Conservation (phyloP, 2,329 filamentous ascomycete genomes). For the Thelonectria discophora region DNA sequence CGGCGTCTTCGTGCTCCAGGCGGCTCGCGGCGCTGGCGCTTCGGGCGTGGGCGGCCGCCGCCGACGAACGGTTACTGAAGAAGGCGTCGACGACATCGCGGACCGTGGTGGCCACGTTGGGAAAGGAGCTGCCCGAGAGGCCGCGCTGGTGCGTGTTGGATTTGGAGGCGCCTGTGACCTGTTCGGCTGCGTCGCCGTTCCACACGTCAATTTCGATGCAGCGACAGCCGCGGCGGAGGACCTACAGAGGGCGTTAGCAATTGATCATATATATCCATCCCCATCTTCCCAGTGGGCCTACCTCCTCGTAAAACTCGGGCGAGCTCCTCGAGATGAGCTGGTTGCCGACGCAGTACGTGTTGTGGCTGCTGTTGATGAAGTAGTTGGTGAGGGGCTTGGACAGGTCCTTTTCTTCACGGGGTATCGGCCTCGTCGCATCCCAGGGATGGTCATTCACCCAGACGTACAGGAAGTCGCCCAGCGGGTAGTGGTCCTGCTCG, state of each 20-base stretch:
- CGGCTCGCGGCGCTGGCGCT: conserved; percentile 52
- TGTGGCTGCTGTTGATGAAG: conserved; percentile 94
- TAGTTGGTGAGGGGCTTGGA: conserved; percentile 83
- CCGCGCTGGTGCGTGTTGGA: conserved; percentile 57
- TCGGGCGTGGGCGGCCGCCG: conserved; percentile 47
- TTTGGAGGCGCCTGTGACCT: conserved; percentile 47
- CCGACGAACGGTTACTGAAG: too few species aligned
- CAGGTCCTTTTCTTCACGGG: conserved; percentile 60
- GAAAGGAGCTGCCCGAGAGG: conserved; percentile 57
- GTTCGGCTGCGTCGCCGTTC: conserved; percentile 70
- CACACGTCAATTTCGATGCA: conserved; percentile 97
- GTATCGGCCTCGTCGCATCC: conserved; percentile 55
- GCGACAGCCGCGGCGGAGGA: conserved; percentile 79
- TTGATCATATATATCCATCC: not conserved
- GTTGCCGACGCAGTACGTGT: conserved; percentile 89
- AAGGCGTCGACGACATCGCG: conserved; percentile 47
- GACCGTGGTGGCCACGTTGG: conserved; percentile 55
- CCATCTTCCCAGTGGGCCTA: conserved; percentile 43
- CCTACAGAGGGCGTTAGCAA: conserved; percentile 53
- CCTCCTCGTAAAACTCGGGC: conserved; percentile 79
- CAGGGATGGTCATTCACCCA: conserved; percentile 57
- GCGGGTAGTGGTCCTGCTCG: conserved; percentile 53
- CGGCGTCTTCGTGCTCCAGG: conserved; percentile 40
- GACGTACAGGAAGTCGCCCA: conserved; percentile 60
- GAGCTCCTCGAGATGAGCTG: conserved; percentile 83